Evolutionary conservation across 2,329 filamentous ascomycete species (phyloP).

Genomic region (Diaporthe helianthi): DNA sequence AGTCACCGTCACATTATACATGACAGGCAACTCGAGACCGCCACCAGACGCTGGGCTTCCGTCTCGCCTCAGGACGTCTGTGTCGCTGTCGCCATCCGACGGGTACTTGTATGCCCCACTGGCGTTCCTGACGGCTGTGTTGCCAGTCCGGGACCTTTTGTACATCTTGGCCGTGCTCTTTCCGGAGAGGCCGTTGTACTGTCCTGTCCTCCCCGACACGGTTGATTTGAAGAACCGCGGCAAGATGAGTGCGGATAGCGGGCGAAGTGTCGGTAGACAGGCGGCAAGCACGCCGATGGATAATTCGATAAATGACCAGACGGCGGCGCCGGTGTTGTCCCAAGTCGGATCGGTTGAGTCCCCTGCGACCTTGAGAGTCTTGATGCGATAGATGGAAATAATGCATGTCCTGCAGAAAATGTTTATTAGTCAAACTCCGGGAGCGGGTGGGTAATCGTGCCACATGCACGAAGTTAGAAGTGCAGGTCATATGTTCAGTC

Average conservation of each 20-base stretch:
- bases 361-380: slow-evolving; percentile 39
- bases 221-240: slow-evolving; percentile 37
- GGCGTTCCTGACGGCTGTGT: not conserved
- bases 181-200: slow-evolving; percentile 10
- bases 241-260: slow-evolving; percentile 38
- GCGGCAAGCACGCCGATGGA: slow-evolving; percentile 40
- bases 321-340: slow-evolving; percentile 41
- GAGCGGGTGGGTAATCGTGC: not conserved
- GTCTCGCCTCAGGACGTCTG: slow-evolving; percentile 7
- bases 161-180: slow-evolving; percentile 10
- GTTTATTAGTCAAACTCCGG: not conserved
- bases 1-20: slow-evolving; percentile 35
- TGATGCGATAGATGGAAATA: slow-evolving; percentile 41
- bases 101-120: not conserved
- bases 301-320: slow-evolving; percentile 44
- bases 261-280: slow-evolving; percentile 42
- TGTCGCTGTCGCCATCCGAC: slow-evolving; percentile 27
- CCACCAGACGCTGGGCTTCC: slow-evolving; percentile 5
- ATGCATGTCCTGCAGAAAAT: slow-evolving; percentile 38
- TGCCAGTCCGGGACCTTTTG: slow-evolving; percentile 17
- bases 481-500: too few species aligned
- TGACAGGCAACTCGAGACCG: slow-evolving; percentile 22
- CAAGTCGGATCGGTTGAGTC: slow-evolving; percentile 37
- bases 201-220: not conserved
- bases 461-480: too few species aligned